Base-by-base conservation (phyloP, 1,284 basidiomycete species). In the Caloboletus firmus region DNA sequence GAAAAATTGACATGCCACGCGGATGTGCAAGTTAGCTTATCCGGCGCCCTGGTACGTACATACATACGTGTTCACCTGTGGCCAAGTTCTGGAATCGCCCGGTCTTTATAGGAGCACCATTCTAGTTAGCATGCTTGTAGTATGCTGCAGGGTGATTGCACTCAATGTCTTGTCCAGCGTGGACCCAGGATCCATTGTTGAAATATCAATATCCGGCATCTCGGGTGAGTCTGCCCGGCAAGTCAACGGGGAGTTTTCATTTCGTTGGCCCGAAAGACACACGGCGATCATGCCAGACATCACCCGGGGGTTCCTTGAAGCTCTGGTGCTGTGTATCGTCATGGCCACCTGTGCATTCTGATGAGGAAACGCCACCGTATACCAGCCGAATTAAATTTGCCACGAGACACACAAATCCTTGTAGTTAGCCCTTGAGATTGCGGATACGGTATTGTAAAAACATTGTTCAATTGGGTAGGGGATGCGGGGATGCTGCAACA, bases 401-500 rank as follows among this genome's bases (percentile, higher is more conserved):
- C 54, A 47, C 22, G 39, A 47, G 34, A 55, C 55, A 50, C 54
- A 49, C 51, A 51, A 52, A 55, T 37, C 45, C 45, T 40, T 52
- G 56, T 62, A 49, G 45, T 40, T 54, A 64, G 51, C 67, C 65
- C 56, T 59, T 67, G 60, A 56, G 30, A 69, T 71, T 69, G 69
- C 63, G 49, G 58, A 54, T 63, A 70, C 60, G 54, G 68, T 72
- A 72, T 59, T 61, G 67, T 69, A 70, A 67, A 58, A 66, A 74
- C 72, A 70, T 60, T 67, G 70, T 69, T 74, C 72, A 68, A 71
- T 70, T 74, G 68, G 66, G 65, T 69, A 72, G 60, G 64, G 65
- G 66, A 69, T 69, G 66, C 68, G 69, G 68, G 68, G 58, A 72
- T 78, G 74, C 74, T 78, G 76, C 74, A 75, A 79, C 77, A 79